A percentile compares a stretch with the other conserved stretches of the same genome.
phyloP scores from a whole-genome alignment of 768 basidiomycete genomes.

The Boletus reticuloceps region DNA sequence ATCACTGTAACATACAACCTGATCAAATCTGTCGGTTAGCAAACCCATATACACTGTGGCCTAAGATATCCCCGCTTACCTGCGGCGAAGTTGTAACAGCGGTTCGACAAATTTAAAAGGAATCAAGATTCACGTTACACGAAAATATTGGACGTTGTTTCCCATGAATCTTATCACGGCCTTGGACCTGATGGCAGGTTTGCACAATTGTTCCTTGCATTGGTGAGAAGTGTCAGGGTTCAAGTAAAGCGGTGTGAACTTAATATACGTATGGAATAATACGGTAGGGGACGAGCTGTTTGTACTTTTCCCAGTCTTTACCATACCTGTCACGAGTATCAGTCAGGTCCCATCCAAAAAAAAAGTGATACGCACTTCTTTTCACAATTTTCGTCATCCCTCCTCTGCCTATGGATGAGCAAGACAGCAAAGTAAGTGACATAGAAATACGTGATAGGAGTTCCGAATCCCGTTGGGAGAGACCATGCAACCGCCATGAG shows the following conservation, averaged over 20 bases:
- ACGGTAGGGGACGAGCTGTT: constrained; percentile 76
- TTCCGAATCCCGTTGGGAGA: constrained; percentile 85
- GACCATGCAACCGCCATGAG: constrained; percentile 94
- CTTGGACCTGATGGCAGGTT: background rate
- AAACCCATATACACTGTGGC: too few relatives aligned
- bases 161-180: background rate
- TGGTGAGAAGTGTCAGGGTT: background rate
- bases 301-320: constrained; percentile 91
- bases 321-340: constrained; percentile 63
- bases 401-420: constrained; percentile 82
- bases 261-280: constrained; percentile 86
- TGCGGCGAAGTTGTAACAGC: too few relatives aligned
- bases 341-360: background rate
- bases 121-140: too few relatives aligned
- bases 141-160: too few relatives aligned
- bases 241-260: background rate
- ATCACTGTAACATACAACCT: too few relatives aligned
- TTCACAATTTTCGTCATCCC: constrained; percentile 91
- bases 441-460: constrained; percentile 97
- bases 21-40: too few relatives aligned
- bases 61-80: too few relatives aligned
- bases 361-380: constrained; percentile 64
- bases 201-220: background rate
- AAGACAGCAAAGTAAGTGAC: constrained; percentile 84
- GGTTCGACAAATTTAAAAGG: too few relatives aligned